Percentiles rank a stretch among this genome's conserved stretches.
Evolutionary conservation across 768 basidiomycete species (phyloP).

Genomic region (Auriscalpium microsporum): DNA sequence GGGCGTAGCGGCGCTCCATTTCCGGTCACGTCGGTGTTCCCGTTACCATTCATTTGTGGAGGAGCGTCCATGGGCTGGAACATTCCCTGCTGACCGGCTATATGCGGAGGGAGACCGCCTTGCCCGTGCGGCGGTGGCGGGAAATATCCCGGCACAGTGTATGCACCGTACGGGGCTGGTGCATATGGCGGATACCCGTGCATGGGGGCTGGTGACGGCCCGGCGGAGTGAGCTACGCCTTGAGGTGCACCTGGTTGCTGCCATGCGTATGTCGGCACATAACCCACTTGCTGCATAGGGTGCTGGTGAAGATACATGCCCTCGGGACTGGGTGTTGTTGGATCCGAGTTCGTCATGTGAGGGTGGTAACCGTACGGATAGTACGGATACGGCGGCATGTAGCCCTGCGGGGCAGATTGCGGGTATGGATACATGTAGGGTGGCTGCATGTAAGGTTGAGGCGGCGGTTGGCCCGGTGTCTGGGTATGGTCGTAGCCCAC

Average conservation of each 20-base stretch:
- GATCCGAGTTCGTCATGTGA: slow-evolving; percentile 9
- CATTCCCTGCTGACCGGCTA: background rate
- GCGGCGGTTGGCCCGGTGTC: slow-evolving; percentile 15
- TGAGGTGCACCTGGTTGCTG: slow-evolving; percentile 20
- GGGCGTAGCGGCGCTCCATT: background rate
- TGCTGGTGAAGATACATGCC: slow-evolving; percentile 9
- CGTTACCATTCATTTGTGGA: slow-evolving; percentile 9
- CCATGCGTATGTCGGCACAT: slow-evolving; percentile 17
- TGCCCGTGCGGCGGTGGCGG: slow-evolving; percentile 20
- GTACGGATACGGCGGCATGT: slow-evolving; percentile 14
- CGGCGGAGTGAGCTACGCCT: slow-evolving; percentile 25
- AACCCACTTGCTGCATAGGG: slow-evolving; percentile 30
- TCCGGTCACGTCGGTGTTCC: slow-evolving; percentile 13
- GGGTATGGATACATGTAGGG: slow-evolving; percentile 29
- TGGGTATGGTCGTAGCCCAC: slow-evolving; percentile 20
- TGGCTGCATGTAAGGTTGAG: slow-evolving; percentile 22
- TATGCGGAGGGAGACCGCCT: slow-evolving; percentile 3
- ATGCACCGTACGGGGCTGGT: slow-evolving; percentile 25
- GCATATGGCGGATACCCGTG: slow-evolving; percentile 27
- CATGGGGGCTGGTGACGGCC: slow-evolving; percentile 20
- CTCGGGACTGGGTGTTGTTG: slow-evolving; percentile 21
- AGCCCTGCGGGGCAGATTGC: slow-evolving; percentile 15
- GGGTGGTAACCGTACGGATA: slow-evolving; percentile 9
- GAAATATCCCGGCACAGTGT: slow-evolving; percentile 28
- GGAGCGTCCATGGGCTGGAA: background rate